A percentile compares a stretch with the other conserved stretches of the same genome.
Evolutionary conservation across 192 early-diverging fungal species (phyloP).

Genomic region (Chytriomyces hyalinus): DNA sequence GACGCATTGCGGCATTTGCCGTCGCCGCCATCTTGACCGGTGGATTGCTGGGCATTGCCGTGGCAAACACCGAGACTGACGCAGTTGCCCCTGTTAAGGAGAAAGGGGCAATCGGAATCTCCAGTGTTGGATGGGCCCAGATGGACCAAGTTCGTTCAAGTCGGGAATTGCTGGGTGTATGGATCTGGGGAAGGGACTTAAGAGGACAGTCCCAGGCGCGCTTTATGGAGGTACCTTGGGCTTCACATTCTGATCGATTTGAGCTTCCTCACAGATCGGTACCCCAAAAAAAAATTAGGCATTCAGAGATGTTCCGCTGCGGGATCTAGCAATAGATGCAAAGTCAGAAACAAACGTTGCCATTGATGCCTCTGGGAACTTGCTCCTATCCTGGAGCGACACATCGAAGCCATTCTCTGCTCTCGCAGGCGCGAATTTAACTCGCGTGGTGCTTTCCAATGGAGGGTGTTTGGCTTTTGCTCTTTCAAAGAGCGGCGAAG

Average conservation of each 20-base stretch:
- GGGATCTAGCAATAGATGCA: neutral
- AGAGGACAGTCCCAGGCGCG: too few species aligned
- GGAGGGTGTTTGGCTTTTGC: neutral
- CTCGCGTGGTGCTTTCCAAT: neutral
- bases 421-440: conserved; percentile 10
- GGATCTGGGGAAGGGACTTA: conserved; percentile 29
- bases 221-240: too few species aligned
- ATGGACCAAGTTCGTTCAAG: conserved; percentile 15
- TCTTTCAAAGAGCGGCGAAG: neutral
- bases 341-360: conserved; percentile 4
- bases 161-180: neutral
- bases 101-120: neutral
- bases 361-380: conserved; percentile 5
- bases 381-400: neutral
- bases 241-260: too few species aligned
- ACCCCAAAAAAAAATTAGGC: neutral
- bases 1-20: conserved; percentile 16
- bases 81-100: neutral
- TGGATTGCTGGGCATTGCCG: conserved; percentile 22
- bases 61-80: conserved; percentile 14
- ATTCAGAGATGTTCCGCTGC: conserved; percentile 9
- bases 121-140: conserved; percentile 11
- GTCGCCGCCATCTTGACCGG: conserved; percentile 4
- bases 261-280: neutral
- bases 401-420: neutral